Evolutionary conservation across 495 filamentous ascomycete species (phyloP).

Genomic region (Penicillium robsamsonii): DNA sequence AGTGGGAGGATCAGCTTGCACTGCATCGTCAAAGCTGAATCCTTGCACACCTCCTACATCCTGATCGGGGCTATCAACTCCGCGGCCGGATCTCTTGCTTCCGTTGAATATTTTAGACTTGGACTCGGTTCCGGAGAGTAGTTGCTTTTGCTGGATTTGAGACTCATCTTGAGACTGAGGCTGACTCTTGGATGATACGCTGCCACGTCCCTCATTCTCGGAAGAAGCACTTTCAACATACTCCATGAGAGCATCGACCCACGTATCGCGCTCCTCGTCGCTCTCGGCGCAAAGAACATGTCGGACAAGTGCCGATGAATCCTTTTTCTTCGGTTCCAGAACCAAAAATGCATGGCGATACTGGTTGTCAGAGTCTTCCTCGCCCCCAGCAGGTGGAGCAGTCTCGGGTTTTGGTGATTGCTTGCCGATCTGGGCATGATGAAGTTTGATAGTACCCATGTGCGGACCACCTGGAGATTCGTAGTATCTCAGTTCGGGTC

Average conservation of each 20-base stretch:
- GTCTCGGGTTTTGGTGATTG: constrained; percentile 60
- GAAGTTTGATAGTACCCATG: constrained; percentile 88
- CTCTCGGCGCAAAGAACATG: constrained; percentile 96
- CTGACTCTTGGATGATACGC: constrained; percentile 26
- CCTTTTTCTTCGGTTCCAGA: constrained; percentile 93
- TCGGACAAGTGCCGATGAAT: constrained; percentile 83
- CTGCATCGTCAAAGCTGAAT: constrained; percentile 80
- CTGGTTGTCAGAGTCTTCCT: constrained; percentile 83
- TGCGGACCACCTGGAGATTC: constrained; percentile 85
- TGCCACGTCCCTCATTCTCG: constrained; percentile 42
- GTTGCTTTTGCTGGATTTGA: constrained; percentile 16
- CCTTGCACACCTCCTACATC: constrained; percentile 60
- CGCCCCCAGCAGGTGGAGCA: constrained; percentile 56
- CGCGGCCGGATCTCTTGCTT: constrained; percentile 48
- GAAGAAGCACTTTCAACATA: constrained; percentile 77
- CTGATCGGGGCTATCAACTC: constrained; percentile 41
- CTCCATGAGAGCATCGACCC: constrained; percentile 85
- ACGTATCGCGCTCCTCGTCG: constrained; percentile 86
- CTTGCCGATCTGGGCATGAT: constrained; percentile 90
- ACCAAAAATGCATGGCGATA: constrained; percentile 96
- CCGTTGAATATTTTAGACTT: constrained; percentile 33
- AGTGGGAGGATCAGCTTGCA: constrained; percentile 67
- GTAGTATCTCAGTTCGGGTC: constrained; percentile 85
- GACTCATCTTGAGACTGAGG: constrained; percentile 21
- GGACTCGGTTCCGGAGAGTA: constrained; percentile 14